phyloP scores from a whole-genome alignment of 2,329 filamentous ascomycete genomes.

The Talaromyces sp. region DNA sequence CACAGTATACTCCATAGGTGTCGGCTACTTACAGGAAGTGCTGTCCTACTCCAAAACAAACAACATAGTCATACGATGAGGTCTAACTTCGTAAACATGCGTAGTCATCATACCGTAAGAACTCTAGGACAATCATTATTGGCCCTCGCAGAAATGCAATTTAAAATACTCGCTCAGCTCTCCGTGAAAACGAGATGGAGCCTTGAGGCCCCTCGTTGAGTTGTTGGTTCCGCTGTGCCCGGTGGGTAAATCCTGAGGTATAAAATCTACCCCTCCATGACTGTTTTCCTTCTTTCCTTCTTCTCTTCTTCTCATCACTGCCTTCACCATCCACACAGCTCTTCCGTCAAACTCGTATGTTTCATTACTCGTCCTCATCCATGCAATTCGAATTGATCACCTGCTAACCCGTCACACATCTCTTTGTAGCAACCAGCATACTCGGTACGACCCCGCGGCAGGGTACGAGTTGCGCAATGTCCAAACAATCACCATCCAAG shows the following conservation, averaged over 20 bases:
- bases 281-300: background rate
- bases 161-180: too few relatives aligned
- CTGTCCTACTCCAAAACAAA: too few relatives aligned
- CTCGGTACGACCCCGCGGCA: constrained; percentile 13
- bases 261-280: background rate
- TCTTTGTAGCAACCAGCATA: background rate
- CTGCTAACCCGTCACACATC: background rate
- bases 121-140: too few relatives aligned
- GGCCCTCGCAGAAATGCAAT: too few relatives aligned
- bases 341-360: background rate
- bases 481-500: constrained; percentile 6
- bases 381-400: background rate
- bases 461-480: constrained; percentile 13
- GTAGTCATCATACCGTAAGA: too few relatives aligned
- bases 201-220: background rate
- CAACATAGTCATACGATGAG: too few relatives aligned
- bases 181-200: too few relatives aligned
- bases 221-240: background rate
- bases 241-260: constrained; percentile 1
- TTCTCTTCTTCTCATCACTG: background rate
- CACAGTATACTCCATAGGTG: too few relatives aligned
- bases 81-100: too few relatives aligned
- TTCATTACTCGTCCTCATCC: background rate
- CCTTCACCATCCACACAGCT: background rate
- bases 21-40: too few relatives aligned